Evolutionary conservation across 768 basidiomycete species (phyloP), one percentile per base, ranked within the genome.

Genomic region (Leccinum barrowsii): DNA sequence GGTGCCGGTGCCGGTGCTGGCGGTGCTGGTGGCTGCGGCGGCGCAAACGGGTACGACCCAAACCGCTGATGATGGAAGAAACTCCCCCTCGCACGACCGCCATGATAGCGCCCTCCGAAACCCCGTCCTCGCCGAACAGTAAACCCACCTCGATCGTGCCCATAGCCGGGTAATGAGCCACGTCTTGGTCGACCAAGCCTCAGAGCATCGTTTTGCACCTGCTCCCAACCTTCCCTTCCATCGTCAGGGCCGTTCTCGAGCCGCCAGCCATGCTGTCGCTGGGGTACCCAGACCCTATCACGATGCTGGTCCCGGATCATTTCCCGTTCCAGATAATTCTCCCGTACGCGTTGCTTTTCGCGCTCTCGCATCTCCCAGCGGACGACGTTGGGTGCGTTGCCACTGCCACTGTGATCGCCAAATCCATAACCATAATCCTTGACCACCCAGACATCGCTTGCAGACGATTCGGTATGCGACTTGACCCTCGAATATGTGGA

Each of bases 361-460:
- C 64, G 71, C 46, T 69, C 69, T 55, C 66, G 68, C 58, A 62
- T 73, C 65, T 64, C 72, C 68, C 56, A 64, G 22, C 70, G 73
- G 5, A 63, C 57, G 8, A 71, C 58, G 1, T 68, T 60, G 1
- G 70, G 63, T 2, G 73, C 71, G 28, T 76, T 74, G 4, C 75
- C 76, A 4, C 61, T 62, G 4, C 75, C 77, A 59, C 76, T 75
- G 10, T 70, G 69, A 12, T 75, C 70, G 1, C 86, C 86, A 60
- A 87, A 87, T 5, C 86, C 85, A 64, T 74, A 87, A 8, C 87
- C 86, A 56, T 77, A 87, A 63, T 88, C 78, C 59, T 77, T 80
- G 47, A 87, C 86, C 56, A 79, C 78, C 69, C 80, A 82, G 11
- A 79, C 75, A 50, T 77, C 78, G 34, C 72, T 73, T 8, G 60